Evolutionary conservation across 768 basidiomycete species (phyloP).

Genomic region (Hemileccinum rubropunctum): DNA sequence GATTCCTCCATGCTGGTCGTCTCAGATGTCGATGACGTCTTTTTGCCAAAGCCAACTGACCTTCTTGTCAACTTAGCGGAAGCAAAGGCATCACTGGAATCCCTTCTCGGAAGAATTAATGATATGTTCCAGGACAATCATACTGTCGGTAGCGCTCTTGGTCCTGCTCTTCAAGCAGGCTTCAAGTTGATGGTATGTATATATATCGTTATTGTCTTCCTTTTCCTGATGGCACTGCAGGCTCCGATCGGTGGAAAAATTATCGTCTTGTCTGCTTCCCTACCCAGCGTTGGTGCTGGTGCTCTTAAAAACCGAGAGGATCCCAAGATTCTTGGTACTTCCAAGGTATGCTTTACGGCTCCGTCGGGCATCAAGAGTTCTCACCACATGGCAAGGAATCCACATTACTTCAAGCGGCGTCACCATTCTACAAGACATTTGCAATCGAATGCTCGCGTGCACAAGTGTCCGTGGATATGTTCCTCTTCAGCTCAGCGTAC

Average conservation of each 20-base stretch:
- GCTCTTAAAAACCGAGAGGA: conserved; percentile 96
- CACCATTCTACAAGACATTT: conserved; percentile 96
- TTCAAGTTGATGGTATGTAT: conserved; percentile 84
- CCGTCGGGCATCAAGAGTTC: background rate
- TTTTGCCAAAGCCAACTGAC: conserved; percentile 94
- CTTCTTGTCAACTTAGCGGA: conserved; percentile 94
- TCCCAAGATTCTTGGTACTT: conserved; percentile 90
- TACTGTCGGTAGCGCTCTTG: conserved; percentile 89
- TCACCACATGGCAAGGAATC: conserved; percentile 62
- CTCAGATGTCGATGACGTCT: conserved; percentile 95
- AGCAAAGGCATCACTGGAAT: conserved; percentile 74
- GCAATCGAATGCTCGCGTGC: conserved; percentile 97
- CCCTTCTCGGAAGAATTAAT: conserved; percentile 75
- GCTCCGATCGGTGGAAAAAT: conserved; percentile 95
- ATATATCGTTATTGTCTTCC: background rate
- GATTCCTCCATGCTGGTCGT: conserved; percentile 97
- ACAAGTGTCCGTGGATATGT: conserved; percentile 99
- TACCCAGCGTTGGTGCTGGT: conserved; percentile 88
- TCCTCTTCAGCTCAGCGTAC: conserved; percentile 91
- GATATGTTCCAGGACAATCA: conserved; percentile 99
- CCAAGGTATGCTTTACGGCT: conserved; percentile 57
- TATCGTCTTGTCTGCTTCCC: conserved; percentile 75
- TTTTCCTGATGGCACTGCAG: conserved; percentile 36
- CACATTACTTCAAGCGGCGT: conserved; percentile 86
- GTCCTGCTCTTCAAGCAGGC: conserved; percentile 92